phyloP scores from a whole-genome alignment of 352 stramenopile species.

The Phytophthora constricta region DNA sequence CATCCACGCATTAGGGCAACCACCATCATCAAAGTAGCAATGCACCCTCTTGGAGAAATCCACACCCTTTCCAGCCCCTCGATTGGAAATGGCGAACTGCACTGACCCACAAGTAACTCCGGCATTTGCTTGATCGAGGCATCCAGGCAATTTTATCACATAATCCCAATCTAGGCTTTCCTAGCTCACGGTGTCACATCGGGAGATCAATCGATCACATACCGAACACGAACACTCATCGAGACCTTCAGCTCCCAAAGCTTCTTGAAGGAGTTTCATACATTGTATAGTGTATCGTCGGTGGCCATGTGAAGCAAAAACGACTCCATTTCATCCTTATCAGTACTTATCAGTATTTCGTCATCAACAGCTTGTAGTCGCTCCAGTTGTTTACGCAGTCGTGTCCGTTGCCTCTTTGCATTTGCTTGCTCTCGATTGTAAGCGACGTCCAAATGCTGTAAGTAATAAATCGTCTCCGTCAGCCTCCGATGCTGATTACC shows the following conservation, averaged over 20 bases:
- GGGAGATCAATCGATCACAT: background rate
- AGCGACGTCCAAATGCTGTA: too few species aligned
- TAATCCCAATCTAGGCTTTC: constrained; percentile 1
- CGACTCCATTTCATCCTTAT: too few species aligned
- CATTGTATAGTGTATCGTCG: too few species aligned
- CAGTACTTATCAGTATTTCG: too few species aligned
- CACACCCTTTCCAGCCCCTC: background rate
- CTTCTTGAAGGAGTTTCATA: constrained; percentile 1
- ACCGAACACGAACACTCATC: background rate
- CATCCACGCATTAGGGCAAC: background rate
- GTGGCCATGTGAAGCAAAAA: too few species aligned
- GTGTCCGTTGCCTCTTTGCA: too few species aligned
- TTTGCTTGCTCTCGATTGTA: too few species aligned
- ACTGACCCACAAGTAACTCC: background rate
- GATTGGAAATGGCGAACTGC: background rate
- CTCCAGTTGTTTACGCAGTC: too few species aligned
- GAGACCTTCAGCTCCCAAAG: constrained; percentile 1
- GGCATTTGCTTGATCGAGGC: background rate
- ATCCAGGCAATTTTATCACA: background rate
- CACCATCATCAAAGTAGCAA: background rate
- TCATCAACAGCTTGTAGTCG: too few species aligned
- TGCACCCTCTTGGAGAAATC: background rate
- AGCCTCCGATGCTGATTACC: too few species aligned
- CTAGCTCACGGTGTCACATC: background rate
- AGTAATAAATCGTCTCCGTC: too few species aligned